These are phyloP conservation scores for Umbilicus rupestris DNA, from an alignment of 164 flowering plant genomes.

Conservation along the genomic window DNA sequence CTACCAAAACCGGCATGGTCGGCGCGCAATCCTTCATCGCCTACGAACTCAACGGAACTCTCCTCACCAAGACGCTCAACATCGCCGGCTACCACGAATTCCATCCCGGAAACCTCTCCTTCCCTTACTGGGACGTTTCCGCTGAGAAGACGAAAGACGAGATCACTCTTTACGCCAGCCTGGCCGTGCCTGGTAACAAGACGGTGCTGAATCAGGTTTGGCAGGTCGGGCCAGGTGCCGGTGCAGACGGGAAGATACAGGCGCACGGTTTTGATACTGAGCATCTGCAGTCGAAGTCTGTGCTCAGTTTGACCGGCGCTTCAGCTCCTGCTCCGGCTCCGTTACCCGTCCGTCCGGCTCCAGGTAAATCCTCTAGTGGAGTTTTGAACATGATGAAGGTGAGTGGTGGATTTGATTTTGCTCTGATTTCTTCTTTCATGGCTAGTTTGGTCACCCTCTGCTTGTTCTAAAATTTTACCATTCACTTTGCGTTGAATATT, in stretches of 20 bases:
- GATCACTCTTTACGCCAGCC: conserved; percentile 36
- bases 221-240: conserved; percentile 63
- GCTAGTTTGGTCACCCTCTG: too few relatives aligned
- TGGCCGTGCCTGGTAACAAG: conserved; percentile 22
- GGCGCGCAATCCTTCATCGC: conserved; percentile 8
- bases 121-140: conserved; percentile 18
- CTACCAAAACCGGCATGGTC: background rate
- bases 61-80: background rate
- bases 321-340: background rate
- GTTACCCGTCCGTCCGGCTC: background rate
- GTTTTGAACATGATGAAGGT: too few relatives aligned
- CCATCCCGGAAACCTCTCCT: conserved; percentile 16
- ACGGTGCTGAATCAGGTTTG: conserved; percentile 58
- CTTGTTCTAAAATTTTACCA: too few relatives aligned
- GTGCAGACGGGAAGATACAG: background rate
- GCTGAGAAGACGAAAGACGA: conserved; percentile 23
- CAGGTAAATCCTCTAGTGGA: background rate
- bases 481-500: too few relatives aligned
- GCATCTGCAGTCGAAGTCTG: background rate
- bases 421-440: too few relatives aligned
- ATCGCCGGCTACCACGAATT: conserved; percentile 14
- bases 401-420: too few relatives aligned
- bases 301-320: background rate
- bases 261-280: background rate
- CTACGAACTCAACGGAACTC: background rate